phyloP scores from a whole-genome alignment of 2,329 filamentous ascomycete species.

The Xenosphaeropsis pyriputrescens region DNA sequence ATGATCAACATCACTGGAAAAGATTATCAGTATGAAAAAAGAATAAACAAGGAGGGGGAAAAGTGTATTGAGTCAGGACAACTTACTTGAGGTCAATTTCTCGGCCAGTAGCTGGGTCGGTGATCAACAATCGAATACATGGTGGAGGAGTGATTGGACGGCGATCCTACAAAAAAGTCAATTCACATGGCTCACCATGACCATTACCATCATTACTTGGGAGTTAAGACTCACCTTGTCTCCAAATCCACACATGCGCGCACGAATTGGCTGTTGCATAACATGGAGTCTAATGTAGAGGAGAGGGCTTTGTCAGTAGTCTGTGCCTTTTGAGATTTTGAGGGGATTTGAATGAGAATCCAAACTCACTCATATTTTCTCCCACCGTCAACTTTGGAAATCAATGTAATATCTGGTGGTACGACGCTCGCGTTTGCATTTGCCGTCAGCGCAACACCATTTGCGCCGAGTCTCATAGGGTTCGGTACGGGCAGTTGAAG shows the following conservation, averaged over 20 bases:
- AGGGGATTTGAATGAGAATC: too few species aligned
- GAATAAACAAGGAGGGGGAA: conserved; percentile 10
- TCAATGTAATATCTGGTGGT: too few species aligned
- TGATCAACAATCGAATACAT: conserved; percentile 72
- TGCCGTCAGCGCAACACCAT: too few species aligned
- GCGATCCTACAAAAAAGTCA: conserved; percentile 49
- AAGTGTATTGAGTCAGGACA: too few species aligned
- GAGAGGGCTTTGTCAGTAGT: conserved; percentile 14
- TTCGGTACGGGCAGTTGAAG: too few species aligned
- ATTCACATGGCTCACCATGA: too few species aligned
- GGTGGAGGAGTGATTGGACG: conserved; percentile 92
- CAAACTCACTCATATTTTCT: conserved; percentile 15
- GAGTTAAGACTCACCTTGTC: conserved; percentile 57
- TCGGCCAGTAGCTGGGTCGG: conserved; percentile 57
- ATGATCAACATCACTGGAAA: conserved; percentile 49
- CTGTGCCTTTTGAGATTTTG: too few species aligned
- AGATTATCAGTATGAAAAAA: conserved; percentile 13
- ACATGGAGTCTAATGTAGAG: conserved; percentile 52
- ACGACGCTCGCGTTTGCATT: too few species aligned
- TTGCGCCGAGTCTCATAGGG: too few species aligned
- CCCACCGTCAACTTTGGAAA: conserved; percentile 1
- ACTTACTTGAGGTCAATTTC: conserved; percentile 74
- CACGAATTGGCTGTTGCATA: conserved; percentile 80
- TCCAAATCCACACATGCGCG: conserved; percentile 97
- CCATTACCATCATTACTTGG: background rate